Conservation (phyloP, 345 rosid genomes). For the Arabis alpina region DNA sequence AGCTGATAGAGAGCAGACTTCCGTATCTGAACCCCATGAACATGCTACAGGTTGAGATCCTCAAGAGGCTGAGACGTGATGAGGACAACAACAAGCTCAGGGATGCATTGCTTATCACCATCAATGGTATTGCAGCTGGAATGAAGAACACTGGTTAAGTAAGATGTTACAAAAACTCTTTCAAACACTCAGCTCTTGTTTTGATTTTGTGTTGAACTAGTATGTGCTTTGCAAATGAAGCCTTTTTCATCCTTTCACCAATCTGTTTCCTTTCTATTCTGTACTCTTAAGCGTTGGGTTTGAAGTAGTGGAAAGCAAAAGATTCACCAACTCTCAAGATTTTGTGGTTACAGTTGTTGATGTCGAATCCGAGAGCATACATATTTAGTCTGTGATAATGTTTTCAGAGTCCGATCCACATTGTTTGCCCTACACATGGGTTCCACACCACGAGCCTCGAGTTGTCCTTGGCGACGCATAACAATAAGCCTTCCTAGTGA, state of each 20-base stretch:
- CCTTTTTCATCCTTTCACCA: not conserved
- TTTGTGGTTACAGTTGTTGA: too few species aligned
- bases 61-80: constrained; percentile 84
- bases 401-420: too few species aligned
- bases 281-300: not conserved
- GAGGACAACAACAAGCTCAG: constrained; percentile 82
- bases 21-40: constrained; percentile 92
- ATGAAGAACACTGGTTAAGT: constrained; percentile 83
- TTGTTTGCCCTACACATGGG: too few species aligned
- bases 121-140: constrained; percentile 95
- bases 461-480: too few species aligned
- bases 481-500: too few species aligned
- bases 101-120: constrained; percentile 89
- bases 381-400: too few species aligned
- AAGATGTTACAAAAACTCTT: not conserved
- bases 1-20: constrained; percentile 89
- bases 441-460: too few species aligned
- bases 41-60: constrained; percentile 82
- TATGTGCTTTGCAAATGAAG: not conserved
- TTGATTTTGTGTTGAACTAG: constrained; percentile 23
- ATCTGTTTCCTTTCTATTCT: not conserved
- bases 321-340: constrained; percentile 2
- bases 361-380: too few species aligned
- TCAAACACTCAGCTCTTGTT: not conserved
- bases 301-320: not conserved